These are phyloP conservation scores for Chenopodium formosanum DNA, from an alignment of 148 eudicot genomes.

Conservation along the genomic window DNA sequence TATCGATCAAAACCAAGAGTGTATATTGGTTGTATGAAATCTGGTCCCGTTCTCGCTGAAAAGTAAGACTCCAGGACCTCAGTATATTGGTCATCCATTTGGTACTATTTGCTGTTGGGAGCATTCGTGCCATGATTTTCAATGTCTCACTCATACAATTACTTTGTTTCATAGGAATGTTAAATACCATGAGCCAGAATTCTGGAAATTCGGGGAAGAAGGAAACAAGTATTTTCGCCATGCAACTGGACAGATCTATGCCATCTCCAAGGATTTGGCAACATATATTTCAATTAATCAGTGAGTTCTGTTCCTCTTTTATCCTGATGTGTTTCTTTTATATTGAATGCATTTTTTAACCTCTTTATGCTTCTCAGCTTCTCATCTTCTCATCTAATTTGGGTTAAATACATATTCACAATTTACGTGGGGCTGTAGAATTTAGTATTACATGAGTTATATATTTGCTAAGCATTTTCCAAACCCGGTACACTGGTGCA, in stretches of 20 bases:
- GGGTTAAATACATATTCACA: not conserved
- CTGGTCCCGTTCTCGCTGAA: constrained; percentile 90
- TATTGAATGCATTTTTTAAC: constrained; percentile 1
- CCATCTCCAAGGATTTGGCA: constrained; percentile 89
- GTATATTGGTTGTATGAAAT: constrained; percentile 96
- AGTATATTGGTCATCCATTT: not conserved
- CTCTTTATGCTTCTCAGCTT: not conserved
- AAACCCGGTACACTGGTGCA: not conserved
- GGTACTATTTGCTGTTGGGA: not conserved
- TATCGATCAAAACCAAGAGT: constrained; percentile 84
- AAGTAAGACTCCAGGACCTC: constrained; percentile 49
- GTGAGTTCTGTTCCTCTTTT: constrained; percentile 40
- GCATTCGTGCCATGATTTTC: not conserved
- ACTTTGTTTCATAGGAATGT: constrained; percentile 51
- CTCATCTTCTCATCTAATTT: not conserved
- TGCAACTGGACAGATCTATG: constrained; percentile 98
- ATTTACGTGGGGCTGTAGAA: too few relatives aligned
- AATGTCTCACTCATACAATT: not conserved
- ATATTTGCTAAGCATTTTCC: not conserved
- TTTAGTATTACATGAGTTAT: too few relatives aligned
- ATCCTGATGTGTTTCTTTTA: not conserved
- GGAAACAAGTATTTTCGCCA: constrained; percentile 95
- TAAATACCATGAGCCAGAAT: constrained; percentile 95
- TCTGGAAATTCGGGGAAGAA: constrained; percentile 96
- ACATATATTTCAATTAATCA: constrained; percentile 85